A percentile compares a stretch with the other conserved stretches of the same genome.
Evolutionary conservation across 768 basidiomycete species (phyloP).

Genomic region (Solioccasus polychromus): DNA sequence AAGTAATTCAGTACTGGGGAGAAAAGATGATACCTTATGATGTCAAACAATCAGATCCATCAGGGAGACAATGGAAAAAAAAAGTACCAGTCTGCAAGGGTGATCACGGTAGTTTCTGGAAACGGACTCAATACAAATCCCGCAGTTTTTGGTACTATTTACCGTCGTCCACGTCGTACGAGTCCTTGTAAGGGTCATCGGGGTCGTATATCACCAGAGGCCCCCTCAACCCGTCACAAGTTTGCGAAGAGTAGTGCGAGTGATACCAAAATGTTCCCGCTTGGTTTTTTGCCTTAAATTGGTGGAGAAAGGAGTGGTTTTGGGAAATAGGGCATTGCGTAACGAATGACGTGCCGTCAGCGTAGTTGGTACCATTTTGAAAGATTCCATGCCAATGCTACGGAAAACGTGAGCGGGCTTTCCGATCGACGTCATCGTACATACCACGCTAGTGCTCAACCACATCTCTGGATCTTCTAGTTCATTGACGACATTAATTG

Average conservation of each 20-base stretch:
- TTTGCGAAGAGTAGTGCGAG: slow-evolving; percentile 39
- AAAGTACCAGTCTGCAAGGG: slow-evolving; percentile 25
- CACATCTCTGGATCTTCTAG: slow-evolving; percentile 48
- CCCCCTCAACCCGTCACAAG: slow-evolving; percentile 38
- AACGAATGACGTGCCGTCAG: too few species aligned
- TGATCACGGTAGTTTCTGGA: slow-evolving; percentile 24
- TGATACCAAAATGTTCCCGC: too few species aligned
- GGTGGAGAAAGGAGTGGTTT: slow-evolving; percentile 24
- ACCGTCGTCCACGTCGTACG: slow-evolving; percentile 50
- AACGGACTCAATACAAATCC: background rate
- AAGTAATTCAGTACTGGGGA: too few species aligned
- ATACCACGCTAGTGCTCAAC: slow-evolving; percentile 45
- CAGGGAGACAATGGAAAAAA: background rate
- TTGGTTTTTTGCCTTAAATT: slow-evolving; percentile 20
- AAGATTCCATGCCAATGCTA: too few species aligned
- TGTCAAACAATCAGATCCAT: background rate
- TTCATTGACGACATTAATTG: slow-evolving; percentile 45
- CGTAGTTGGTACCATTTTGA: too few species aligned
- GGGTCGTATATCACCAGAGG: slow-evolving; percentile 38
- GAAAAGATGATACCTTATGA: too few species aligned
- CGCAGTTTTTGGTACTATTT: background rate
- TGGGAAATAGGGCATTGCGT: slow-evolving; percentile 32
- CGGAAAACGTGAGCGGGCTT: too few species aligned
- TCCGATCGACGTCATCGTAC: too few species aligned
- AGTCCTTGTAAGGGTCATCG: slow-evolving; percentile 25